Evolutionary conservation across 108 stramenopile genomes (phyloP).

Genomic region (Cylindrotheca fusiformis): DNA sequence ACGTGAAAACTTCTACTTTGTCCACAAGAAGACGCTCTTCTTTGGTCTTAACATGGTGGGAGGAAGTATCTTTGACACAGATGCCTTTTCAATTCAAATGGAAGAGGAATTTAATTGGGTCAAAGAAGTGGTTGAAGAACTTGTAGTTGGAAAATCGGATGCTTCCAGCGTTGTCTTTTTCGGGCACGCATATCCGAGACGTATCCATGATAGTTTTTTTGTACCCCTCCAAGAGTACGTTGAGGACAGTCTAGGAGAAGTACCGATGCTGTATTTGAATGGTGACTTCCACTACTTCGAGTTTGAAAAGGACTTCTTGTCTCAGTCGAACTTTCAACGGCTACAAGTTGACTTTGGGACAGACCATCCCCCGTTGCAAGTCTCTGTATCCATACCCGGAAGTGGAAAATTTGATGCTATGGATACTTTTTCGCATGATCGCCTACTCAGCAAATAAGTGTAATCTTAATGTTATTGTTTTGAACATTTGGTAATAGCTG

Average conservation of each 20-base stretch:
- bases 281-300: constrained; percentile 38
- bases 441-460: no score
- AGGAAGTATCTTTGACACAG: constrained; percentile 21
- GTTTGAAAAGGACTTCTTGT: constrained; percentile 11
- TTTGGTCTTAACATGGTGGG: constrained; percentile 52
- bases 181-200: constrained; percentile 41
- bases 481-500: no score
- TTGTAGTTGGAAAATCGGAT: constrained; percentile 10
- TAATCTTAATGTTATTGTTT: no score
- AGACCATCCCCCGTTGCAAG: constrained; percentile 23
- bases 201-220: constrained; percentile 33
- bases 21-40: constrained; percentile 31
- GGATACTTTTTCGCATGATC: background rate
- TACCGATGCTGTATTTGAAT: constrained; percentile 41
- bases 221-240: constrained; percentile 17
- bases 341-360: constrained; percentile 29
- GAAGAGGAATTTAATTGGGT: constrained; percentile 22
- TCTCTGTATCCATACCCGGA: background rate
- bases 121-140: constrained; percentile 10
- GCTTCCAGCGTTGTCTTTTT: constrained; percentile 27
- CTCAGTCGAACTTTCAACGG: constrained; percentile 20
- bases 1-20: constrained; percentile 41
- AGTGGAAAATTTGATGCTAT: background rate
- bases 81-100: constrained; percentile 34
- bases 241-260: constrained; percentile 16